Evolutionary conservation across 257 asterid genomes (phyloP).

Genomic region (Fraxinus quadrangulata): DNA sequence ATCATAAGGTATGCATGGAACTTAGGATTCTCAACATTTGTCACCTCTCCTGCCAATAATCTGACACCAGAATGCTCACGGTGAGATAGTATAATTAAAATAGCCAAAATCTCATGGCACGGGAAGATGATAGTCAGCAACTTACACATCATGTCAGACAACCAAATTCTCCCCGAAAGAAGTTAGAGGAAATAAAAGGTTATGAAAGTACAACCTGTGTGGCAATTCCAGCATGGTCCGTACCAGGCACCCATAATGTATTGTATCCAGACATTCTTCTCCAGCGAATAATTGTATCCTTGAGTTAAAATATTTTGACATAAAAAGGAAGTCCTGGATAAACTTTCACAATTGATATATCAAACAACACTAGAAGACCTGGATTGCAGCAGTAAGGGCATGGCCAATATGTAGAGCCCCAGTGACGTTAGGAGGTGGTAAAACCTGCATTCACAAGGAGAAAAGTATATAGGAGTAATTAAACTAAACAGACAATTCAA

Average conservation of each 20-base stretch:
- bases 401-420: constrained; percentile 98
- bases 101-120: constrained; percentile 4
- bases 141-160: neutral
- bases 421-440: constrained; percentile 97
- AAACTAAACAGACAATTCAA: neutral
- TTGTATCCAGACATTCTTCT: constrained; percentile 96
- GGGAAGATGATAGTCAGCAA: neutral
- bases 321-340: constrained; percentile 10
- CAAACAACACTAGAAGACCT: constrained; percentile 48
- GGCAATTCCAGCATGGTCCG: constrained; percentile 98
- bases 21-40: neutral
- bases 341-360: constrained; percentile 19
- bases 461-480: constrained; percentile 7
- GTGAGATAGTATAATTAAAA: neutral
- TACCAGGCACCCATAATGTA: constrained; percentile 91
- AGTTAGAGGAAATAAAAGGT: neutral
- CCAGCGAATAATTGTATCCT: constrained; percentile 98
- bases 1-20: constrained; percentile 9
- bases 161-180: constrained; percentile 11
- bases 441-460: constrained; percentile 52
- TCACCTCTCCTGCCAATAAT: neutral
- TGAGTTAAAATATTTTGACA: constrained; percentile 26
- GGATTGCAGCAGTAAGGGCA: constrained; percentile 92
- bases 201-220: constrained; percentile 64
- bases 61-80: neutral